Conservation (phyloP, 768 basidiomycete species). For the Psilocybe sp. region DNA sequence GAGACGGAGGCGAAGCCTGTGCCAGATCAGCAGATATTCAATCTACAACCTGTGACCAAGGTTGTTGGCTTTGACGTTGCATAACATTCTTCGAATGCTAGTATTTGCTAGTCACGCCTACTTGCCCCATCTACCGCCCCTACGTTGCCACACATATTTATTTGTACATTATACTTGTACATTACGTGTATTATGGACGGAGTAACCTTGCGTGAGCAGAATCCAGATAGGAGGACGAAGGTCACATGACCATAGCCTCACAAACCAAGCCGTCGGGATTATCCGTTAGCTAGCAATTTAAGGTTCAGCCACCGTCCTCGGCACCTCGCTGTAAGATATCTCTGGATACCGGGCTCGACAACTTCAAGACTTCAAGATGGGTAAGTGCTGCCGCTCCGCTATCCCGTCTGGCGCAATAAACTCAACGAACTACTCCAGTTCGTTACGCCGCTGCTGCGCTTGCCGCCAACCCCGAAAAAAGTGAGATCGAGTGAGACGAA, state of each 20-base stretch:
- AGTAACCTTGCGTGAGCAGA: not conserved
- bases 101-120: not conserved
- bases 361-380: slow-evolving; percentile 65
- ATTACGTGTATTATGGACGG: not conserved
- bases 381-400: slow-evolving; percentile 38
- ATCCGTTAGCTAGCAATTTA: slow-evolving; percentile 34
- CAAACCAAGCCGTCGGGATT: slow-evolving; percentile 7
- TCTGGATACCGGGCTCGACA: slow-evolving; percentile 37
- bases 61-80: slow-evolving; percentile 54
- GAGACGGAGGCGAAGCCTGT: slow-evolving; percentile 31
- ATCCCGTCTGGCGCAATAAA: slow-evolving; percentile 15
- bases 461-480: slow-evolving; percentile 93
- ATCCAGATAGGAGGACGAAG: not conserved
- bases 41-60: slow-evolving; percentile 53
- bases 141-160: slow-evolving; percentile 1
- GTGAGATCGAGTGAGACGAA: slow-evolving; percentile 42
- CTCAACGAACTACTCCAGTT: slow-evolving; percentile 44
- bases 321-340: slow-evolving; percentile 16
- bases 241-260: slow-evolving; percentile 3
- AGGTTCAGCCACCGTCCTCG: slow-evolving; percentile 41
- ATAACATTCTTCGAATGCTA: not conserved
- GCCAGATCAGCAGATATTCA: slow-evolving; percentile 53
- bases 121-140: not conserved
- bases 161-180: slow-evolving; percentile 6
- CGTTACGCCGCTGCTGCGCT: slow-evolving; percentile 90